phyloP scores from a whole-genome alignment of 2,329 filamentous ascomycete genomes.

The Venturia aucupariae region DNA sequence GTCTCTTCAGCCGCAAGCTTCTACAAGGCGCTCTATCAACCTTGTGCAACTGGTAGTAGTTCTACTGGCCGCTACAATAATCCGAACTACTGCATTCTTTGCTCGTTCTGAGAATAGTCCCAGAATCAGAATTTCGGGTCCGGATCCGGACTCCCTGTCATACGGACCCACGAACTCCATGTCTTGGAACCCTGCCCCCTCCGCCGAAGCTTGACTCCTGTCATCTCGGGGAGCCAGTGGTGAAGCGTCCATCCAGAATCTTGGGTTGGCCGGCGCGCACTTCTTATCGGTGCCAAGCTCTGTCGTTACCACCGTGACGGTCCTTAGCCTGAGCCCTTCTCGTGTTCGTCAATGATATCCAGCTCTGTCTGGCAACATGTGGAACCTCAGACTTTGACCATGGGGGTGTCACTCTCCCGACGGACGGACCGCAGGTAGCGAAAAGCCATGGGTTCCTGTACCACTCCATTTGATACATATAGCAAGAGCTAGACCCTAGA shows the following conservation, averaged over 20 bases:
- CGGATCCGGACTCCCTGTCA: not conserved
- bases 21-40: not conserved
- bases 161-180: not conserved
- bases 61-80: too few species aligned
- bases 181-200: not conserved
- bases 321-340: not conserved
- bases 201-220: not conserved
- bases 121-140: not conserved
- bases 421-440: slow-evolving; percentile 1
- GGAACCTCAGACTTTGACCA: not conserved
- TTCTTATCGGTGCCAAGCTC: not conserved
- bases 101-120: not conserved
- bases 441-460: not conserved
- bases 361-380: not conserved
- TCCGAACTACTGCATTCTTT: not conserved
- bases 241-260: not conserved
- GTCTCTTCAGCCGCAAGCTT: too few species aligned
- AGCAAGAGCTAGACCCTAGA: not conserved
- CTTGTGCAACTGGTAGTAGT: not conserved
- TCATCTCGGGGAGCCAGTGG: not conserved
- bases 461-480: not conserved
- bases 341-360: not conserved
- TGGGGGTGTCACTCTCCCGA: not conserved
- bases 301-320: not conserved
- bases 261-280: not conserved